Conservation (phyloP, 108 stramenopile species). For the Pseudonitzschia pungens region DNA sequence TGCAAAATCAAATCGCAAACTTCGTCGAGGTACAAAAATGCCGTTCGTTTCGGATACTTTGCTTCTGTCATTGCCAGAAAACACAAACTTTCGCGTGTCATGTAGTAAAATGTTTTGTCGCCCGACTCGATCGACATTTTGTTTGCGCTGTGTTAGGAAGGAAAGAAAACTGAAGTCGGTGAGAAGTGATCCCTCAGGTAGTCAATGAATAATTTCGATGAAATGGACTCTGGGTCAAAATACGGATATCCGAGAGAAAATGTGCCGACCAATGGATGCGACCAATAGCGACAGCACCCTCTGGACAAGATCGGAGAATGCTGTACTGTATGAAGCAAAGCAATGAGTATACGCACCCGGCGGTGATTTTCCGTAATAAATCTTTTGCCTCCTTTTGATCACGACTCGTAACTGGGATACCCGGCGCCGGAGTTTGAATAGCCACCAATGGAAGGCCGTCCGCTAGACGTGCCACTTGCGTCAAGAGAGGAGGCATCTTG, state of each 20-base stretch:
- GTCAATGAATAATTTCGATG: background rate
- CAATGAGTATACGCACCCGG: constrained; percentile 28
- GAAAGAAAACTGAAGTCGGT: background rate
- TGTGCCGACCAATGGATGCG: background rate
- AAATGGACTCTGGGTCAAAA: too few species aligned
- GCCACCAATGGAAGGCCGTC: constrained; percentile 87
- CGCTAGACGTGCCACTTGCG: constrained; percentile 82
- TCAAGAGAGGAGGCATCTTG: constrained; percentile 84
- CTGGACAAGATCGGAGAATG: constrained; percentile 5
- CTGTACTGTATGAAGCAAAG: background rate
- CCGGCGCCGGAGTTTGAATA: constrained; percentile 55
- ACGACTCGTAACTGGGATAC: constrained; percentile 56
- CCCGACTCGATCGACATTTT: constrained; percentile 78
- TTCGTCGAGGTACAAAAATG: constrained; percentile 96
- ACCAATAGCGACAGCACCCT: background rate
- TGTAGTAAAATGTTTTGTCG: constrained; percentile 83
- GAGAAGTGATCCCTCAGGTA: background rate
- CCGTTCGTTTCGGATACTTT: constrained; percentile 94
- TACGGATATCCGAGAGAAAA: too few species aligned
- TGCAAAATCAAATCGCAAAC: constrained; percentile 79
- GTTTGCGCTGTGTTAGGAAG: constrained; percentile 19
- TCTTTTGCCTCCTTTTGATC: constrained; percentile 76
- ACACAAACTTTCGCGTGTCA: constrained; percentile 73
- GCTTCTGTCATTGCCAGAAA: constrained; percentile 76
- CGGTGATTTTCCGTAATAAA: constrained; percentile 60